These are phyloP conservation scores for Meyerozyma athensensis DNA, from an alignment of 1,139 yeast genomes.

Conservation along the genomic window DNA sequence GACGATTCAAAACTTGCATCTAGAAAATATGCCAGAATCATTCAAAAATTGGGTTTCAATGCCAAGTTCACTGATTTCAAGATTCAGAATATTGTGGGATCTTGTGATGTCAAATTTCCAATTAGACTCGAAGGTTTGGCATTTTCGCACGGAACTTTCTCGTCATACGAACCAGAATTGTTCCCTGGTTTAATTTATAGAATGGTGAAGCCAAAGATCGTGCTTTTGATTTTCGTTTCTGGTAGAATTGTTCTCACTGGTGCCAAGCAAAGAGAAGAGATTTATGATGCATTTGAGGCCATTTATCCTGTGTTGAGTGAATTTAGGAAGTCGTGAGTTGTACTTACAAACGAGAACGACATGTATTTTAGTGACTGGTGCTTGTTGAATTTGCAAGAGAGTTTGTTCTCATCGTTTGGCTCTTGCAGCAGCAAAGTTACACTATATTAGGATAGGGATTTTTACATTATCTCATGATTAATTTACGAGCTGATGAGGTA, in stretches of 20 bases:
- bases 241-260: conserved; percentile 98
- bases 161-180: conserved; percentile 96
- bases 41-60: conserved; percentile 95
- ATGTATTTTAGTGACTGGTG: background rate
- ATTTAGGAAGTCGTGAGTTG: conserved; percentile 71
- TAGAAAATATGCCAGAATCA: conserved; percentile 94
- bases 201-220: conserved; percentile 99
- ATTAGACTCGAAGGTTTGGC: conserved; percentile 97
- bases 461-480: background rate
- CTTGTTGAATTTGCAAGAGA: background rate
- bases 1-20: conserved; percentile 97
- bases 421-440: conserved; percentile 1
- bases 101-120: conserved; percentile 96
- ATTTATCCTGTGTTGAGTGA: conserved; percentile 97
- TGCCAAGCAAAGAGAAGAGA: conserved; percentile 98
- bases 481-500: background rate
- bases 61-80: conserved; percentile 95
- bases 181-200: conserved; percentile 98
- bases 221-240: conserved; percentile 87
- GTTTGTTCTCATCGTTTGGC: background rate
- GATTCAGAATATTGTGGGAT: conserved; percentile 97
- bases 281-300: conserved; percentile 96
- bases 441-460: background rate
- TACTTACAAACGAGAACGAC: background rate
- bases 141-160: conserved; percentile 97